Conservation (phyloP, 352 stramenopile genomes). For the Globisporangium radiosum region DNA sequence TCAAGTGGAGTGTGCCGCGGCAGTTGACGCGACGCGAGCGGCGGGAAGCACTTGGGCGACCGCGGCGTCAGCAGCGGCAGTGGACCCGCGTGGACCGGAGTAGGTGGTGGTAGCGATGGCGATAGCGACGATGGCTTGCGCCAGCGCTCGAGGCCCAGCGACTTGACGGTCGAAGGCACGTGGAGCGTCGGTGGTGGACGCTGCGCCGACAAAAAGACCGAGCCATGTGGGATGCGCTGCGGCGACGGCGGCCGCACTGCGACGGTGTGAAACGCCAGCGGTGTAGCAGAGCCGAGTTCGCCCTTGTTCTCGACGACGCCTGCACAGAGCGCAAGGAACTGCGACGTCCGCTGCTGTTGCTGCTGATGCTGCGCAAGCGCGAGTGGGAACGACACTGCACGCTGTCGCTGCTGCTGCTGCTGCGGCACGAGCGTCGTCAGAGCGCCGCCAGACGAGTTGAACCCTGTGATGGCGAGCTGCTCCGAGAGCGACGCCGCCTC, state of each 20-base stretch:
- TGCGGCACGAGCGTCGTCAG: too few relatives aligned
- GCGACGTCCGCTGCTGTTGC: slow-evolving; percentile 1
- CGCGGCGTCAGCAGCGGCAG: slow-evolving; percentile 4
- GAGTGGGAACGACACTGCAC: slow-evolving; percentile 26
- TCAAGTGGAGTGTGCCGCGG: slow-evolving; percentile 1
- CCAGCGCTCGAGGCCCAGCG: neutral
- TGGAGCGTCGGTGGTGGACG: slow-evolving; percentile 1
- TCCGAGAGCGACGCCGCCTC: slow-evolving; percentile 12
- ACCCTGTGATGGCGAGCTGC: slow-evolving; percentile 6
- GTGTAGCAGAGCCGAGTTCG: neutral
- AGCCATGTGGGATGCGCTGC: slow-evolving; percentile 23
- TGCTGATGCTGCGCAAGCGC: slow-evolving; percentile 10
- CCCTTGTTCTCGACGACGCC: slow-evolving; percentile 6
- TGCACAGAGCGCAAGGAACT: slow-evolving; percentile 12
- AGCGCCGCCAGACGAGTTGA: too few relatives aligned
- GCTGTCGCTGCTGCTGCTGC: slow-evolving; percentile 9
- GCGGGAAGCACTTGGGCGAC: slow-evolving; percentile 14
- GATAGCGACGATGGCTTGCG: neutral
- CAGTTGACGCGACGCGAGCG: slow-evolving; percentile 4
- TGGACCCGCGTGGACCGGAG: neutral
- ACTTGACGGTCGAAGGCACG: neutral
- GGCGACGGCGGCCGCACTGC: slow-evolving; percentile 22
- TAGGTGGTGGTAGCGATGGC: neutral
- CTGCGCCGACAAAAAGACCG: slow-evolving; percentile 19
- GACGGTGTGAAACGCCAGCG: slow-evolving; percentile 16